Conservation (phyloP, 116 monocot genomes). For the Iris pallida region DNA sequence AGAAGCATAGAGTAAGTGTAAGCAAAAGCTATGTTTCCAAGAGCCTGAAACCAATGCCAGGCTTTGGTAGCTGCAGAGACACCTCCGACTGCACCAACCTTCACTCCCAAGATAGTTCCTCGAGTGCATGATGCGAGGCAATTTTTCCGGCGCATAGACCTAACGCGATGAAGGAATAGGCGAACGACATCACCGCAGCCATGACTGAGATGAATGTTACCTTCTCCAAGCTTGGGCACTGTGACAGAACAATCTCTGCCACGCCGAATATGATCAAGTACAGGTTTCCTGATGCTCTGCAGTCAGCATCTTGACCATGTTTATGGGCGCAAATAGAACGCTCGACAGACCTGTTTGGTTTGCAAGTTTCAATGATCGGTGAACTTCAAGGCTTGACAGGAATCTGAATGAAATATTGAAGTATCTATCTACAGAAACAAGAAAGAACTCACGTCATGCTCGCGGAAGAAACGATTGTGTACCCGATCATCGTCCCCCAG, state of each 20-base stretch:
- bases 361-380: no score
- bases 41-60: constrained; percentile 55
- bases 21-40: constrained; percentile 64
- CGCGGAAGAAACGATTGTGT: constrained; percentile 40
- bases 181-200: constrained; percentile 55
- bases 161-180: constrained; percentile 49
- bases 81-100: constrained; percentile 19
- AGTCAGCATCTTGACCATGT: constrained; percentile 23
- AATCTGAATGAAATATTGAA: no score
- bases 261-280: constrained; percentile 47
- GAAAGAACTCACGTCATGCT: constrained; percentile 36
- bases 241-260: constrained; percentile 34
- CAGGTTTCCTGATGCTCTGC: constrained; percentile 31
- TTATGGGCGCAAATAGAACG: constrained; percentile 36
- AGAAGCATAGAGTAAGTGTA: constrained; percentile 62
- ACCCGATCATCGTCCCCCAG: constrained; percentile 61
- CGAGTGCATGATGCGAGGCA: constrained; percentile 20
- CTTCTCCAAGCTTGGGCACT: constrained; percentile 57
- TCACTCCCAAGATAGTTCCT: constrained; percentile 42
- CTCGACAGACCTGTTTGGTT: constrained; percentile 26
- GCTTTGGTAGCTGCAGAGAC: constrained; percentile 40
- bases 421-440: background rate
- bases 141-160: constrained; percentile 27
- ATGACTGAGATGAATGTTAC: constrained; percentile 44
- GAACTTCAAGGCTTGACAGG: no score